A percentile compares a stretch with the other conserved stretches of the same genome.
These are phyloP conservation scores for Ramalina peruviana DNA, from an alignment of 495 filamentous ascomycete genomes.

Conservation along the genomic window DNA sequence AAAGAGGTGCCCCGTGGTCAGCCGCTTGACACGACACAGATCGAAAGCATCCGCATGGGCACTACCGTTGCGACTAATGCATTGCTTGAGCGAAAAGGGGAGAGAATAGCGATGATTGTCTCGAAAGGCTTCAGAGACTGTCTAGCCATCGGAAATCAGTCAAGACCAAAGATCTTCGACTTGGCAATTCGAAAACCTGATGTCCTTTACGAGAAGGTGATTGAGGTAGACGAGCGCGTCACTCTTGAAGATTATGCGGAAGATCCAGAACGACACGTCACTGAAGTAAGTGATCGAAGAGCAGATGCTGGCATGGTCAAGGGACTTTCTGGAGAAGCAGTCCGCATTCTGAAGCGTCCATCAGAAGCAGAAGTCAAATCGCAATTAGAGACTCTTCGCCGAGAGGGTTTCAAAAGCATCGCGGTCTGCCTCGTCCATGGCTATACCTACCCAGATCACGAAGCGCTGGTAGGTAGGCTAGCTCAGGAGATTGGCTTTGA, in stretches of 20 bases:
- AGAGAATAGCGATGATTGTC: conserved; percentile 78
- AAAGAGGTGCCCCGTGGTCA: conserved; percentile 66
- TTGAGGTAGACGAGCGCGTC: conserved; percentile 72
- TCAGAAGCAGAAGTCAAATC: conserved; percentile 20
- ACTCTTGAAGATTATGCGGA: conserved; percentile 84
- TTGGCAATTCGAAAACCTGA: conserved; percentile 67
- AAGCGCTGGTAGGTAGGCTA: conserved; percentile 32
- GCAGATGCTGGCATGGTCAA: conserved; percentile 29
- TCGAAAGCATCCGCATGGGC: conserved; percentile 79
- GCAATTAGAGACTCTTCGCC: conserved; percentile 30
- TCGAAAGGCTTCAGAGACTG: conserved; percentile 92
- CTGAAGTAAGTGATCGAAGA: conserved; percentile 29
- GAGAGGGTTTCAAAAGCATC: conserved; percentile 32
- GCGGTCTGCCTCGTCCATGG: conserved; percentile 42
- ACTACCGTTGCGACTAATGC: conserved; percentile 86
- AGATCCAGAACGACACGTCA: conserved; percentile 47
- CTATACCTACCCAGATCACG: conserved; percentile 41
- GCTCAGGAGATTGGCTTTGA: conserved; percentile 36
- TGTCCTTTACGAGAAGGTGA: conserved; percentile 58
- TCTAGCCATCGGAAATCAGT: conserved; percentile 76
- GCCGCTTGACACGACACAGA: conserved; percentile 68
- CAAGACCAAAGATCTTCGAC: conserved; percentile 72
- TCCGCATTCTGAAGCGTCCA: conserved; percentile 29
- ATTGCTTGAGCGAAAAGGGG: conserved; percentile 87
- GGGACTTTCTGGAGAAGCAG: conserved; percentile 38